Conservation (phyloP, 352 stramenopile species). For the Globisporangium paddicum region DNA sequence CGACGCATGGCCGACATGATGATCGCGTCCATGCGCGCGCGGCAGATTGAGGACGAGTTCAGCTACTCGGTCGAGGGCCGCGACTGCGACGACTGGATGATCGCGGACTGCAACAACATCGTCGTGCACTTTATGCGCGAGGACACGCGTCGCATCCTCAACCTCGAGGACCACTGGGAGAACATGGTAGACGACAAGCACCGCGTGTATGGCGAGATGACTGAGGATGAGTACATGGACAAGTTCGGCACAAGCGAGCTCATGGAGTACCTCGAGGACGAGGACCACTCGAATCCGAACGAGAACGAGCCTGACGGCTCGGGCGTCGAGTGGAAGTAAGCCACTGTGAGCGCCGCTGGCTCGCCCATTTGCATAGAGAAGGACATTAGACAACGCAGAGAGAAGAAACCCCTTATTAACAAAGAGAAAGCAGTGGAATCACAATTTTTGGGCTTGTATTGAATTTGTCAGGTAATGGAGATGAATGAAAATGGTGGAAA, state of each 20-base stretch:
- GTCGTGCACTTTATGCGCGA: constrained; percentile 86
- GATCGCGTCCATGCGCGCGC: constrained; percentile 79
- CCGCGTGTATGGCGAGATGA: constrained; percentile 74
- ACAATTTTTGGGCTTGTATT: background rate
- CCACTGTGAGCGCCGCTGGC: background rate
- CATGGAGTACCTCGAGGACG: constrained; percentile 74
- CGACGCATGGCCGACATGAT: constrained; percentile 85
- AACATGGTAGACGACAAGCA: constrained; percentile 85
- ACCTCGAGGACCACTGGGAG: constrained; percentile 78
- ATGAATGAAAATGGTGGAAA: background rate
- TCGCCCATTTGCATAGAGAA: background rate
- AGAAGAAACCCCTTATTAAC: background rate
- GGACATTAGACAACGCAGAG: background rate
- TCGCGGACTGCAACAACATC: constrained; percentile 88
- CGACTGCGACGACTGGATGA: constrained; percentile 92
- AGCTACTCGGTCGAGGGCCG: constrained; percentile 82
- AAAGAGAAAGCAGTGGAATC: background rate
- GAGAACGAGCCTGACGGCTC: constrained; percentile 25
- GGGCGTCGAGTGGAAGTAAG: constrained; percentile 63
- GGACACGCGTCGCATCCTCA: constrained; percentile 69
- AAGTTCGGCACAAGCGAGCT: constrained; percentile 83
- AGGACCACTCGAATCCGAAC: constrained; percentile 38
- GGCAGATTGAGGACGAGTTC: constrained; percentile 65
- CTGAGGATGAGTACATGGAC: constrained; percentile 85
- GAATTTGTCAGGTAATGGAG: no score